Conservation (phyloP, 768 basidiomycete species). For the Tricholoma hemisulphureum region DNA sequence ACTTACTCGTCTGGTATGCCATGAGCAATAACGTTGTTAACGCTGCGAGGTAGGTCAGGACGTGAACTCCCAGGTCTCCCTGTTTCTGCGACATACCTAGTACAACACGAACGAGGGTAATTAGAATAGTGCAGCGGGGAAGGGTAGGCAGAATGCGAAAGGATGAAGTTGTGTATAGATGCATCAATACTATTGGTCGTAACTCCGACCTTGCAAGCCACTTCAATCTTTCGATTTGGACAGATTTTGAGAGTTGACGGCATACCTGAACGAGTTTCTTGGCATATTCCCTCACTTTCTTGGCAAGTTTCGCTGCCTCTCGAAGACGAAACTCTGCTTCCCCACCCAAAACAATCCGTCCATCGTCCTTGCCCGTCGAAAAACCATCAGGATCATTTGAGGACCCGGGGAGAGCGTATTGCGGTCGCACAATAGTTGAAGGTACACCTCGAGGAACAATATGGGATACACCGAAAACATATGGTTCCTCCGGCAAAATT, state of each 20-base stretch:
- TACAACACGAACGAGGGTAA: slow-evolving; percentile 79
- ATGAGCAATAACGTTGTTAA: slow-evolving; percentile 85
- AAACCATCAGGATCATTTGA: neutral
- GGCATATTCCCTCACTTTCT: slow-evolving; percentile 53
- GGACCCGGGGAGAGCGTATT: slow-evolving; percentile 43
- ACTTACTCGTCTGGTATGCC: slow-evolving; percentile 88
- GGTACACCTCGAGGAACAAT: slow-evolving; percentile 61
- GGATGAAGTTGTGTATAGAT: slow-evolving; percentile 68
- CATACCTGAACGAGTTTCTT: slow-evolving; percentile 54
- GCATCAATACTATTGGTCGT: slow-evolving; percentile 78
- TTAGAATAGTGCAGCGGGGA: slow-evolving; percentile 78
- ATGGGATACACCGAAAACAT: slow-evolving; percentile 61
- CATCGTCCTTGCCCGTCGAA: neutral
- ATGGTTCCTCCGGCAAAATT: slow-evolving; percentile 66
- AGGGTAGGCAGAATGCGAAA: slow-evolving; percentile 74
- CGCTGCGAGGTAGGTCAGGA: slow-evolving; percentile 56
- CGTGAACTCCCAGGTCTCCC: slow-evolving; percentile 21
- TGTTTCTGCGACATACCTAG: slow-evolving; percentile 37
- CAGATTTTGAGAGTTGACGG: slow-evolving; percentile 7
- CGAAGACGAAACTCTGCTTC: slow-evolving; percentile 52
- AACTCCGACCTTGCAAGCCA: slow-evolving; percentile 49
- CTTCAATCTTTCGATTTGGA: slow-evolving; percentile 2
- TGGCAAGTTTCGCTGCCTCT: slow-evolving; percentile 55
- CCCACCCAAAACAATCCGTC: slow-evolving; percentile 49
- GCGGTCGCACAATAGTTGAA: slow-evolving; percentile 49